Evolutionary conservation across 768 basidiomycete species (phyloP).

Genomic region (Suillus cothurnatus): DNA sequence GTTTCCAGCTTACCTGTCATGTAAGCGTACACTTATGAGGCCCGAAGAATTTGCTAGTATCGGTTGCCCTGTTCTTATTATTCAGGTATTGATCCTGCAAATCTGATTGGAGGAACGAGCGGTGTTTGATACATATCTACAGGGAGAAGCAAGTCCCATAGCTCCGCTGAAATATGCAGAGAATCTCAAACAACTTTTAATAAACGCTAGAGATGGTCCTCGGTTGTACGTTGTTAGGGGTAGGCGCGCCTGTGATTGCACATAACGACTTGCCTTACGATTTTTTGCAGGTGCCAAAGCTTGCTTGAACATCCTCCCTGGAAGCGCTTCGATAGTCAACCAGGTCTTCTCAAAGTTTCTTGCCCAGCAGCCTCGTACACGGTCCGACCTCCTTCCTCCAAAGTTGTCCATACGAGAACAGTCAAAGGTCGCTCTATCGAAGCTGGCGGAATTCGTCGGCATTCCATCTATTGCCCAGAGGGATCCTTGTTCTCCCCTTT

Average conservation of each 20-base stretch:
- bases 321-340: slow-evolving; percentile 62
- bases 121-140: slow-evolving; percentile 10
- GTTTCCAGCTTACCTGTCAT: neutral
- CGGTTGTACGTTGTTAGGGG: slow-evolving; percentile 65
- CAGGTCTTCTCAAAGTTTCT: slow-evolving; percentile 67
- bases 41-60: slow-evolving; percentile 52
- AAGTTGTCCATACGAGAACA: slow-evolving; percentile 42
- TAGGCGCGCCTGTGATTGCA: slow-evolving; percentile 25
- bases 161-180: slow-evolving; percentile 62
- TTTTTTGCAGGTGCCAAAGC: slow-evolving; percentile 50
- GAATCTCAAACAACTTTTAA: slow-evolving; percentile 48
- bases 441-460: slow-evolving; percentile 52
- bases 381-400: slow-evolving; percentile 50
- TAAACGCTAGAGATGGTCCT: slow-evolving; percentile 48
- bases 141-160: slow-evolving; percentile 64
- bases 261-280: slow-evolving; percentile 1
- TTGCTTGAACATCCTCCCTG: slow-evolving; percentile 55
- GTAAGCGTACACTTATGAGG: slow-evolving; percentile 57
- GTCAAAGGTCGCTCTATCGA: slow-evolving; percentile 55
- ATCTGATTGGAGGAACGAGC: neutral
- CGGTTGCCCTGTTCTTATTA: slow-evolving; percentile 64
- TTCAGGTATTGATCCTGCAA: slow-evolving; percentile 49
- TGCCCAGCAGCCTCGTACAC: slow-evolving; percentile 48
- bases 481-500: slow-evolving; percentile 62
- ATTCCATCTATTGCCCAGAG: slow-evolving; percentile 48